These are phyloP conservation scores for Tylopilus vinaceipallidus DNA, from an alignment of 768 basidiomycete species.

Conservation along the genomic window DNA sequence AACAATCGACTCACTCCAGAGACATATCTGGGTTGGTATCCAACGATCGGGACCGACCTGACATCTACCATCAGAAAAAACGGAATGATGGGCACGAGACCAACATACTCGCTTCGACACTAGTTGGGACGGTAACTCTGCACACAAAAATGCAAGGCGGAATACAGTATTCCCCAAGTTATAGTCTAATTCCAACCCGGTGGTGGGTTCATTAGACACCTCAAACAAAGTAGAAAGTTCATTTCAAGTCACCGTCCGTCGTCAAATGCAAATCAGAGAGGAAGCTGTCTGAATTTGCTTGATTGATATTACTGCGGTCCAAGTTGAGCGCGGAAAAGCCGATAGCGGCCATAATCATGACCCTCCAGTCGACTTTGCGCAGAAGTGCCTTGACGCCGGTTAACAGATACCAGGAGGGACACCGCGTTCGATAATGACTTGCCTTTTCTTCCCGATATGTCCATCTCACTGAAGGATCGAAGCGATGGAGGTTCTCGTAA, in stretches of 20 bases:
- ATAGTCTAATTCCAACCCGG: conserved; percentile 37
- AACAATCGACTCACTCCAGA: too few relatives aligned
- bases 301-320: conserved; percentile 51
- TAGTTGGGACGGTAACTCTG: conserved; percentile 62
- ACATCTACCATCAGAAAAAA: too few relatives aligned
- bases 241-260: too few relatives aligned
- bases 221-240: too few relatives aligned
- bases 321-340: conserved; percentile 57
- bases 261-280: conserved; percentile 54
- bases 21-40: too few relatives aligned
- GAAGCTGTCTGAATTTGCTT: conserved; percentile 59
- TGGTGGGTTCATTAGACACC: neutral
- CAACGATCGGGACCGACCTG: too few relatives aligned
- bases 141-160: conserved; percentile 48
- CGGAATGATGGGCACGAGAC: neutral
- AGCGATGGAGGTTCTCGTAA: conserved; percentile 58
- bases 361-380: too few relatives aligned
- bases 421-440: too few relatives aligned
- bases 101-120: conserved; percentile 52
- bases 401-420: too few relatives aligned
- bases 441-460: conserved; percentile 54
- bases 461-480: conserved; percentile 57
- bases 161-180: conserved; percentile 57
- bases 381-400: too few relatives aligned
- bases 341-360: conserved; percentile 55